Evolutionary conservation across 2,329 filamentous ascomycete species (phyloP), one percentile per base, ranked within the genome.

Genomic region (Dryadomyces quercivorus): DNA sequence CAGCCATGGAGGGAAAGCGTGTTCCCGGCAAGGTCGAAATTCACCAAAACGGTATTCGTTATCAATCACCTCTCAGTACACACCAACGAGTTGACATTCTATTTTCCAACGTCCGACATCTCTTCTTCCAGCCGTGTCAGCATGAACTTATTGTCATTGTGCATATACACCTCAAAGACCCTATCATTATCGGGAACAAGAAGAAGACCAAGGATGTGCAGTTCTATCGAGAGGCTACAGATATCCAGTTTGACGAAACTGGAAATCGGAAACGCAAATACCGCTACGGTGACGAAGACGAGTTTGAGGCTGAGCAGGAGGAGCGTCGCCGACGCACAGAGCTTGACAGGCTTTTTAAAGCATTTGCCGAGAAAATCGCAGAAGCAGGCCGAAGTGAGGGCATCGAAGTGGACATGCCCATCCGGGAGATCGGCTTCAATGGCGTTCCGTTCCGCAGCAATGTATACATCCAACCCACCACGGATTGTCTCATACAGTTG

Each of bases 181-280:
- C 93, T 2, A 97, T 98, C 67, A 90, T 98, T 69, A 87, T 98
- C 59, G 93, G 93, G 58, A 97, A 95, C 77, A 82, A 85, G 72
- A 94, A 95, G 74, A 98, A 98, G 81, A 95, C 93, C 12, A 96
- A 93, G 73, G 94, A 98, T 67, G 87, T 98, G 1, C 94, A 98
- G 63, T 98, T 98, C 71, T 96, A 96, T 65, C 83, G 93, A 53
- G 93, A 98, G 72, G 93, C 93, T 3, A 97, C 93, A 0, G 93
- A 98, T 62, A 97, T 98, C 68, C 90, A 95, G 65, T 97, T 98
- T 62, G 93, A 98, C 64, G 93, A 98, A 72, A 98, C 93, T 50
- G 94, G 93, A 61, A 98, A 97, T 71, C 82, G 94, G 59, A 95
- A 96, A 74, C 87, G 93, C 61, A 96, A 96, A 72, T 95, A 97